Conservation (phyloP, 257 asterid species). For the Solanum pimpinellifolium region DNA sequence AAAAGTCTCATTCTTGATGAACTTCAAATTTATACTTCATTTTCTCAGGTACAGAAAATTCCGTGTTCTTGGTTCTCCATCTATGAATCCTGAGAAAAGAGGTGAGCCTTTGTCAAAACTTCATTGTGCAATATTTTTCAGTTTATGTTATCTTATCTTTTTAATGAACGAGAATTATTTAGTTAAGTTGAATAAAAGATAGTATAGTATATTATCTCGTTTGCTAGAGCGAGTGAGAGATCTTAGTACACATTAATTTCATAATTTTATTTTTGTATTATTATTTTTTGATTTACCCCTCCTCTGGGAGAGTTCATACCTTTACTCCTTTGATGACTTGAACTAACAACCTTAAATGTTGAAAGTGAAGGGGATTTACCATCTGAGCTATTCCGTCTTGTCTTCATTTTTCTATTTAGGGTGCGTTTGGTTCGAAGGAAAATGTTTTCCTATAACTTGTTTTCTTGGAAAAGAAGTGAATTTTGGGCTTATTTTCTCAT, state of each 20-base stretch:
- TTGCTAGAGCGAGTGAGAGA: background rate
- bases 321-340: background rate
- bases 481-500: too few relatives aligned
- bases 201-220: background rate
- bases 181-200: background rate
- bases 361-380: too few relatives aligned
- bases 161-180: background rate
- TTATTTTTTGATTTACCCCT: background rate
- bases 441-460: too few relatives aligned
- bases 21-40: background rate
- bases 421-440: too few relatives aligned
- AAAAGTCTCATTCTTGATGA: background rate
- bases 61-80: background rate
- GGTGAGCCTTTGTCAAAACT: background rate
- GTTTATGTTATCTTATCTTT: background rate
- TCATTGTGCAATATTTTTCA: too few relatives aligned
- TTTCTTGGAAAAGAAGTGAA: too few relatives aligned
- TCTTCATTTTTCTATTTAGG: background rate
- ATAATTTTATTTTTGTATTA: too few relatives aligned
- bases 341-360: background rate
- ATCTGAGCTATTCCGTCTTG: fast-evolving
- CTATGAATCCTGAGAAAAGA: background rate
- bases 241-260: too few relatives aligned
- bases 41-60: background rate
- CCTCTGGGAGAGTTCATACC: background rate